These are phyloP conservation scores for Tephrocybe sp. DNA, from an alignment of 768 basidiomycete species.

Conservation along the genomic window DNA sequence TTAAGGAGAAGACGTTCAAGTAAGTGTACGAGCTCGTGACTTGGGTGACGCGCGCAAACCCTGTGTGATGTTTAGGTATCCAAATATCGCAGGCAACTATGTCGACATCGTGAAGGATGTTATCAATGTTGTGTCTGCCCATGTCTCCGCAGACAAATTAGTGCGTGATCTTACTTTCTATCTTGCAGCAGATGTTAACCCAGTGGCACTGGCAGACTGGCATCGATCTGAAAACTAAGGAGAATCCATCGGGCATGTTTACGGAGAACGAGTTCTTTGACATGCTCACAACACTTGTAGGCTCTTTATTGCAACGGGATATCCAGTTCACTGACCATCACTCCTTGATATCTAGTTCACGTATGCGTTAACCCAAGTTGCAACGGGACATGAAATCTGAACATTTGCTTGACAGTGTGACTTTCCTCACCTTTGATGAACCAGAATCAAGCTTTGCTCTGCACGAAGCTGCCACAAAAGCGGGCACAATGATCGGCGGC, in stretches of 20 bases:
- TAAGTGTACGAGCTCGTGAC: constrained; percentile 1
- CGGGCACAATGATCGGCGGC: constrained; percentile 27
- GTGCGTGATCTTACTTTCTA: constrained; percentile 19
- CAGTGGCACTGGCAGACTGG: constrained; percentile 31
- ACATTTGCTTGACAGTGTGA: constrained; percentile 11
- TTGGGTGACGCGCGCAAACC: not conserved
- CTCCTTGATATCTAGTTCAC: constrained; percentile 7
- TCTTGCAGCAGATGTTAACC: not conserved
- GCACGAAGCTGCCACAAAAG: constrained; percentile 24
- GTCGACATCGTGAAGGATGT: constrained; percentile 51
- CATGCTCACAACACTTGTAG: constrained; percentile 35
- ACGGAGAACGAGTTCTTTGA: constrained; percentile 48
- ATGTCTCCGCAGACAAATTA: constrained; percentile 38
- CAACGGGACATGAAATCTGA: not conserved
- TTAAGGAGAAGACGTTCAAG: constrained; percentile 29
- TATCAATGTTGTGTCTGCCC: constrained; percentile 39
- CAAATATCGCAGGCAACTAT: constrained; percentile 31
- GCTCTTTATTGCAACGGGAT: constrained; percentile 6
- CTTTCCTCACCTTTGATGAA: constrained; percentile 28
- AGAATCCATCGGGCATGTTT: constrained; percentile 39
- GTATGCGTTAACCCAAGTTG: constrained; percentile 1
- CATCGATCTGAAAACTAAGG: constrained; percentile 44
- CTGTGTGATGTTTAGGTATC: constrained; percentile 17
- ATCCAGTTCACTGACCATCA: not conserved
- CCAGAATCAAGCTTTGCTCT: constrained; percentile 33